Evolutionary conservation across 2,329 filamentous ascomycete genomes (phyloP).

Genomic region (Pestalotiopsis sp.): DNA sequence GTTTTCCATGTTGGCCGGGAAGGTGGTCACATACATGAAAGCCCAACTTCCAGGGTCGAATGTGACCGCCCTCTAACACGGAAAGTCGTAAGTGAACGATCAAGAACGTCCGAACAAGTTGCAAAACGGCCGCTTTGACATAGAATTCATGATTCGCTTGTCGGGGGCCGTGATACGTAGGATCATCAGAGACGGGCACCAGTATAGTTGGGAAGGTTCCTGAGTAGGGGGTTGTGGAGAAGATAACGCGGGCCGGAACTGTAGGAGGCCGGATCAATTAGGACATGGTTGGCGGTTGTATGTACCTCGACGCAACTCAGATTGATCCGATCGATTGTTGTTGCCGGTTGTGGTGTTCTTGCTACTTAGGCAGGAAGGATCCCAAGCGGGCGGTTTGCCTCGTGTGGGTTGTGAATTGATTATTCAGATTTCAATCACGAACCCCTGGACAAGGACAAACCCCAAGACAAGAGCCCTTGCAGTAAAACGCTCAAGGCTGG

Average conservation of each 20-base stretch:
- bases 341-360: neutral
- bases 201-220: neutral
- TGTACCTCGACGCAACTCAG: neutral
- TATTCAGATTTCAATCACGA: too few species aligned
- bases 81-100: neutral
- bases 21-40: neutral
- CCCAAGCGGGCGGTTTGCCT: neutral
- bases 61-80: neutral
- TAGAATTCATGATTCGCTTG: neutral
- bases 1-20: neutral
- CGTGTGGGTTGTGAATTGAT: neutral
- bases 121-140: neutral
- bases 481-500: neutral
- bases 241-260: neutral
- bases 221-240: neutral
- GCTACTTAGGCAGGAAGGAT: neutral
- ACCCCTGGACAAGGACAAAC: neutral
- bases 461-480: neutral
- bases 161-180: neutral
- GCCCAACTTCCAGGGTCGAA: neutral
- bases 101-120: neutral
- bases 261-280: neutral
- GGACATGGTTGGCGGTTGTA: neutral
- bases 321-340: neutral
- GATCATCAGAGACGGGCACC: neutral